A percentile compares a stretch with the other conserved stretches of the same genome.
phyloP scores from a whole-genome alignment of 768 basidiomycete species.

The Mycena vitilis region DNA sequence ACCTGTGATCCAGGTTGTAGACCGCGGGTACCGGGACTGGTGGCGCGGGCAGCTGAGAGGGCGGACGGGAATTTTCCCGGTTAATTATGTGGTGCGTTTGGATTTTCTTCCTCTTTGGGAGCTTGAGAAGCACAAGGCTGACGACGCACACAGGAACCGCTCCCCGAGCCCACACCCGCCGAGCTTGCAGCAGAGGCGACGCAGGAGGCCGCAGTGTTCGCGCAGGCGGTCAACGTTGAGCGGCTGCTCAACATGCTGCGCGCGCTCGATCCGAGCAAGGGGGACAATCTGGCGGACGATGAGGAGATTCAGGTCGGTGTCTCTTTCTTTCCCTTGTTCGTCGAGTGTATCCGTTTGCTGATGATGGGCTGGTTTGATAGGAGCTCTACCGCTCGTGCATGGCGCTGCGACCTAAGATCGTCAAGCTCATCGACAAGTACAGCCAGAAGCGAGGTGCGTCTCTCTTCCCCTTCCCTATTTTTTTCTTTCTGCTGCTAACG shows the following conservation, averaged over 20 bases:
- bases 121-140: too few species aligned
- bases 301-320: constrained; percentile 83
- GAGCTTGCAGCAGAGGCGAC: constrained; percentile 88
- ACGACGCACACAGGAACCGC: constrained; percentile 66
- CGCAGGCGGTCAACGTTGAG: constrained; percentile 88
- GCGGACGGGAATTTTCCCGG: constrained; percentile 94
- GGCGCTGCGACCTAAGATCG: constrained; percentile 92
- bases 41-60: constrained; percentile 94
- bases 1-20: constrained; percentile 81
- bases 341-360: constrained; percentile 1
- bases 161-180: constrained; percentile 83
- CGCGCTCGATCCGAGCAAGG: constrained; percentile 73
- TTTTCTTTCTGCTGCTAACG: not conserved
- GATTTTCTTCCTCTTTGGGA: too few species aligned
- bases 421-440: constrained; percentile 96
- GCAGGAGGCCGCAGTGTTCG: constrained; percentile 89
- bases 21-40: constrained; percentile 96
- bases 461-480: not conserved
- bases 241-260: constrained; percentile 80
- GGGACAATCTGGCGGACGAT: constrained; percentile 87
- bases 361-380: constrained; percentile 48
- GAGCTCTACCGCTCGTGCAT: constrained; percentile 93
- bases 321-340: not conserved
- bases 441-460: constrained; percentile 83
- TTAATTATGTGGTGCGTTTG: constrained; percentile 88